Percentiles rank a stretch among this genome's conserved stretches.
phyloP scores from a whole-genome alignment of 257 asterid genomes.

The Rehmannia glutinosa region DNA sequence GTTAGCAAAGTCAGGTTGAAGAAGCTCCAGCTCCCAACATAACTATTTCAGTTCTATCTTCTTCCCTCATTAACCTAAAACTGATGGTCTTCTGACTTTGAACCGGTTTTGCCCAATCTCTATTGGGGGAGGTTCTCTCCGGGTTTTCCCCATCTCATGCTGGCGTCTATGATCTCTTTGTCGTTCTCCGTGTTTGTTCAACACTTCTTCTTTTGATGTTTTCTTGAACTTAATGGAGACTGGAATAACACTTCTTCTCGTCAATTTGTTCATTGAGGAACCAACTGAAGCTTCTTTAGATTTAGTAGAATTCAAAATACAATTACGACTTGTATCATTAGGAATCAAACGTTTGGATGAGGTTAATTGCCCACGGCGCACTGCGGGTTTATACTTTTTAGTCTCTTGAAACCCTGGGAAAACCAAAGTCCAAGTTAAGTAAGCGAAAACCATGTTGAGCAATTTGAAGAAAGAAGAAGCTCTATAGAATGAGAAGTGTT shows the following conservation, averaged over 20 bases:
- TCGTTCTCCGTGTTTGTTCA: slow-evolving; percentile 40
- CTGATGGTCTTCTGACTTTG: slow-evolving; percentile 74
- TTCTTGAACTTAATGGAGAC: slow-evolving; percentile 62
- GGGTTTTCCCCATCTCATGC: no score
- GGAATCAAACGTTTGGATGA: slow-evolving; percentile 32
- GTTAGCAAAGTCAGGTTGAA: slow-evolving; percentile 63
- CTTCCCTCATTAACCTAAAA: slow-evolving; percentile 42
- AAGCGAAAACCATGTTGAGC: not conserved
- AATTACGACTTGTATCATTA: slow-evolving; percentile 16
- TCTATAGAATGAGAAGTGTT: not conserved
- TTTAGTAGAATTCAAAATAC: slow-evolving; percentile 19
- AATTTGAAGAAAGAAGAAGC: not conserved
- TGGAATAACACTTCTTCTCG: slow-evolving; percentile 38
- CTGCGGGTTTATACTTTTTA: slow-evolving; percentile 57
- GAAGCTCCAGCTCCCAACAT: slow-evolving; percentile 15
- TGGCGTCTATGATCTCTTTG: slow-evolving; percentile 65
- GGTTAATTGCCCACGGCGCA: slow-evolving; percentile 26
- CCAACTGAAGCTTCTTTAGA: slow-evolving; percentile 27
- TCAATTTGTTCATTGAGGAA: slow-evolving; percentile 30
- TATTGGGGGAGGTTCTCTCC: slow-evolving; percentile 25
- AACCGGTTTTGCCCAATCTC: slow-evolving; percentile 63
- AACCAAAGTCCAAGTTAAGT: not conserved
- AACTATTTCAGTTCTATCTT: slow-evolving; percentile 3
- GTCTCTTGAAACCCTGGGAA: not conserved
- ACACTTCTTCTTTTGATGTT: slow-evolving; percentile 27